A percentile compares a stretch with the other conserved stretches of the same genome.
Evolutionary conservation across 2,329 filamentous ascomycete genomes (phyloP).

Genomic region (Talaromyces rugulosus): DNA sequence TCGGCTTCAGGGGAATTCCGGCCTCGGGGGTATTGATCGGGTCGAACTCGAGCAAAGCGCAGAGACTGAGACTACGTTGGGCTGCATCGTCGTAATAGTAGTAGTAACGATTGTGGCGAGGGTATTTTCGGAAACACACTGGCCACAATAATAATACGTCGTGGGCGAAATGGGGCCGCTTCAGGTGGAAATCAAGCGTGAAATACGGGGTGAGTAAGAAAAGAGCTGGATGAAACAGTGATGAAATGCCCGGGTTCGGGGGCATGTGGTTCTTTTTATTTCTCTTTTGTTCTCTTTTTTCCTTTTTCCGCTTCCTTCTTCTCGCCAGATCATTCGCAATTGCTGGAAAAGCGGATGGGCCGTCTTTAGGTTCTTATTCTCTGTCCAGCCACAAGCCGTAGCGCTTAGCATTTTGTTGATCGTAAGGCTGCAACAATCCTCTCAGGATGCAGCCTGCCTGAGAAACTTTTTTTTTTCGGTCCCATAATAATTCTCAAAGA

Average conservation of each 20-base stretch:
- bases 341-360: not conserved
- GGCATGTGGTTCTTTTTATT: not conserved
- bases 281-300: not conserved
- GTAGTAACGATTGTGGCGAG: slow-evolving; percentile 1
- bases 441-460: not conserved
- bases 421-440: not conserved
- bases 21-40: not conserved
- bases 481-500: not conserved
- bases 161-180: not conserved
- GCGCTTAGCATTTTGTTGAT: not conserved
- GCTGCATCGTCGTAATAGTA: slow-evolving; percentile 3
- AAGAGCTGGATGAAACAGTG: not conserved
- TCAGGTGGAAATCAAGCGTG: not conserved
- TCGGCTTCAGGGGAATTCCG: not conserved
- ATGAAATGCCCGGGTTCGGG: not conserved
- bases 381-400: not conserved
- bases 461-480: not conserved
- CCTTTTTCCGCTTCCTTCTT: not conserved
- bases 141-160: not conserved
- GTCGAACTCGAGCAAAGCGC: not conserved
- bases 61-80: not conserved
- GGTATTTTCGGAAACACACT: slow-evolving; percentile 3
- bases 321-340: not conserved
- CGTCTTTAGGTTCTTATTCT: not conserved
- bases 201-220: not conserved